Evolutionary conservation across 208 protist genomes (phyloP).

Genomic region (Herpetomonas samuelpessoai): DNA sequence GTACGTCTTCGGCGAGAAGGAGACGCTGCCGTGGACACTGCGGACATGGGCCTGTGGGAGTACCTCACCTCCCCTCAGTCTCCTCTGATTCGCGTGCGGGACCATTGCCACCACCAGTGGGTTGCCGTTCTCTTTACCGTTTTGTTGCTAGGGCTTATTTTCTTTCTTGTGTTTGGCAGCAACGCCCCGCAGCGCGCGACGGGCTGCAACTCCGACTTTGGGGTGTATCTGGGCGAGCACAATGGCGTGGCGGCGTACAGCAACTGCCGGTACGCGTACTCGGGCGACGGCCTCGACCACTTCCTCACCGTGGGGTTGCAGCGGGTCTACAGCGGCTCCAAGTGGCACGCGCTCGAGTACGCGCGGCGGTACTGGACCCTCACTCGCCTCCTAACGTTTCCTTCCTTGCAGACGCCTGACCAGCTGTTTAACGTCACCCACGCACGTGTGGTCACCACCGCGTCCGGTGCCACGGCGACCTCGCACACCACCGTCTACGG

Average conservation of each 20-base stretch:
- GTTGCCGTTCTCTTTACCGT: constrained; percentile 47
- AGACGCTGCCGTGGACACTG: background rate
- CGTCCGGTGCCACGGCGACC: background rate
- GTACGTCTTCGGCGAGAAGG: no score
- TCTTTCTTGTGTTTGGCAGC: constrained; percentile 51
- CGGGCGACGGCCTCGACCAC: constrained; percentile 41
- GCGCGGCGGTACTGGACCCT: constrained; percentile 66
- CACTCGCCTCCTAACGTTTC: constrained; percentile 25
- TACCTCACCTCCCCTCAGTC: constrained; percentile 41
- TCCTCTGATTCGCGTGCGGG: constrained; percentile 38
- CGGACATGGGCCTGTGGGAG: constrained; percentile 29
- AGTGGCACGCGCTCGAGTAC: constrained; percentile 72
- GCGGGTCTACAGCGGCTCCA: constrained; percentile 49
- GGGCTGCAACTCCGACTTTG: constrained; percentile 48
- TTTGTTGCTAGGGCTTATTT: constrained; percentile 37
- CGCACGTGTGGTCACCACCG: constrained; percentile 19
- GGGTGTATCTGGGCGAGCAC: constrained; percentile 46
- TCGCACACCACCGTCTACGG: constrained; percentile 1
- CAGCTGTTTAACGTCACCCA: constrained; percentile 14
- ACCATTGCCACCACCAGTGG: constrained; percentile 77
- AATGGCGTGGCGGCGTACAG: constrained; percentile 57
- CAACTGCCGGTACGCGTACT: constrained; percentile 61
- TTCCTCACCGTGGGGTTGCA: constrained; percentile 51
- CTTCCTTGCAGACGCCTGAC: constrained; percentile 19
- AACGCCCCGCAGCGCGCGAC: constrained; percentile 20